Evolutionary conservation across 495 filamentous ascomycete species (phyloP).

Genomic region (Xylaria longipes): DNA sequence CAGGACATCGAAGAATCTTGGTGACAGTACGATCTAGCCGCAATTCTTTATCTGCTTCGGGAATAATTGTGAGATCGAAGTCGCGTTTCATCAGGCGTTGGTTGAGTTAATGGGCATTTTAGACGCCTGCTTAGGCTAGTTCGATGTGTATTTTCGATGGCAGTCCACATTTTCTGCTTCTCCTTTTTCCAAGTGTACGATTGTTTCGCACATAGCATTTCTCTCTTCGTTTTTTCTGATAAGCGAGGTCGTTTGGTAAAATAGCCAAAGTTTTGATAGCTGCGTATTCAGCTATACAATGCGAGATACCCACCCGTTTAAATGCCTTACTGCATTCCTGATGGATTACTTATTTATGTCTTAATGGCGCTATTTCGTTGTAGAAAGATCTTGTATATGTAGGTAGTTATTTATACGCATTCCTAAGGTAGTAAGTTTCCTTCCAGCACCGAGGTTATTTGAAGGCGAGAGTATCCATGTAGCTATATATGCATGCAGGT

Average conservation of each 20-base stretch:
- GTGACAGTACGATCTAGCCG: not conserved
- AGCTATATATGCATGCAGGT: not conserved
- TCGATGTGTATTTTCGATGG: not conserved
- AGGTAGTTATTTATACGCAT: not conserved
- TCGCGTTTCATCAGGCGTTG: conserved; percentile 16
- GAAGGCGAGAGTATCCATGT: no score
- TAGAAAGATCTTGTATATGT: not conserved
- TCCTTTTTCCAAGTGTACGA: not conserved
- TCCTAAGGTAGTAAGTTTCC: no score
- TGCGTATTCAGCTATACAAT: conserved; percentile 20
- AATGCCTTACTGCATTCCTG: not conserved
- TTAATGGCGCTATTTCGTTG: not conserved
- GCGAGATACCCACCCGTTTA: conserved; percentile 21
- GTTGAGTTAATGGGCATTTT: conserved; percentile 14
- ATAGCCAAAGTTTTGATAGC: conserved; percentile 4
- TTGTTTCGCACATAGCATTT: conserved; percentile 12
- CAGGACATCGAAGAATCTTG: not conserved
- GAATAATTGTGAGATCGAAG: not conserved
- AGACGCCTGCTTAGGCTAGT: conserved; percentile 3
- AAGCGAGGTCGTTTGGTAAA: not conserved
- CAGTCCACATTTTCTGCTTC: not conserved
- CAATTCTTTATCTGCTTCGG: not conserved
- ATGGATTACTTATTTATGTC: not conserved
- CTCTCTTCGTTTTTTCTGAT: not conserved
- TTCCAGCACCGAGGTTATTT: no score